phyloP scores from a whole-genome alignment of 1,284 basidiomycete species.

The Volvariella volvacea region DNA sequence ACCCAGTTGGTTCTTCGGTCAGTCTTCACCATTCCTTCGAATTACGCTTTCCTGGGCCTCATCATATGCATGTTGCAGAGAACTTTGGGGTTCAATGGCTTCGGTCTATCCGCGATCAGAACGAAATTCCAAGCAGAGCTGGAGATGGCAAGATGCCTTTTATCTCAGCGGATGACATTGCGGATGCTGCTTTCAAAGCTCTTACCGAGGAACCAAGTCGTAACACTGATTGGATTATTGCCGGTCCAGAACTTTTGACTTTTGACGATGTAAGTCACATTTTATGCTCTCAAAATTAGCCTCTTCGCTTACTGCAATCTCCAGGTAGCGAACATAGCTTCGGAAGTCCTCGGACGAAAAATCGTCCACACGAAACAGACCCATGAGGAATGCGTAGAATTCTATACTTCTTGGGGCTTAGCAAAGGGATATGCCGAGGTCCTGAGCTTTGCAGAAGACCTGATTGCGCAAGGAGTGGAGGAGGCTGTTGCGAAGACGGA shows the following conservation, averaged over 20 bases:
- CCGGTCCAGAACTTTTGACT: not conserved
- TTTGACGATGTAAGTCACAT: constrained; percentile 1
- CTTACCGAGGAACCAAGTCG: not conserved
- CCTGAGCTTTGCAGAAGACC: not conserved
- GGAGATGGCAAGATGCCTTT: constrained; percentile 18
- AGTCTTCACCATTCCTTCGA: too few relatives aligned
- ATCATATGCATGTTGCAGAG: constrained; percentile 8
- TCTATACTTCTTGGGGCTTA: not conserved
- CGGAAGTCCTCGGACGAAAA: not conserved
- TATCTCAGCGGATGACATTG: constrained; percentile 20
- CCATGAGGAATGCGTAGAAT: not conserved
- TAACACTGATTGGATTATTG: not conserved
- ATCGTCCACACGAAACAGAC: not conserved
- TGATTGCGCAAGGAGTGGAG: not conserved
- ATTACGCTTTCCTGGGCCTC: too few relatives aligned
- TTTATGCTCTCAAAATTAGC: too few relatives aligned
- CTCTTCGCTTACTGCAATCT: not conserved
- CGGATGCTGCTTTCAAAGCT: constrained; percentile 11
- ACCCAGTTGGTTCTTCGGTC: constrained; percentile 26
- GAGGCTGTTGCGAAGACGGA: not conserved
- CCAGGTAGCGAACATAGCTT: not conserved
- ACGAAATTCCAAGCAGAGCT: constrained; percentile 13
- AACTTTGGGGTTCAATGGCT: constrained; percentile 13
- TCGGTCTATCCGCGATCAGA: constrained; percentile 12
- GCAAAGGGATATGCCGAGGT: not conserved